Evolutionary conservation across 345 rosid species (phyloP).

Genomic region (Ricinus communis): DNA sequence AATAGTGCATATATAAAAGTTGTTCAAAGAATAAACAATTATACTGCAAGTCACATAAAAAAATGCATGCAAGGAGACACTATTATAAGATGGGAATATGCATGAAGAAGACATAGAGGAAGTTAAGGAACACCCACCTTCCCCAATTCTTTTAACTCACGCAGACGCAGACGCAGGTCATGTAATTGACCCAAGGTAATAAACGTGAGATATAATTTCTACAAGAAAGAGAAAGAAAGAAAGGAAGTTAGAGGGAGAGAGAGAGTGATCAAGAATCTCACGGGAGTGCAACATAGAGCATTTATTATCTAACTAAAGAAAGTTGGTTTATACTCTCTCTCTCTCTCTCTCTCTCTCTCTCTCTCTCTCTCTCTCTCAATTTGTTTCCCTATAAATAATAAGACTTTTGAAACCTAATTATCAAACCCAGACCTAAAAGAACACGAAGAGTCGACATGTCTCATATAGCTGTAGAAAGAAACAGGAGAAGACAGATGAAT

Average conservation of each 20-base stretch:
- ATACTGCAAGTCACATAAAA: not conserved
- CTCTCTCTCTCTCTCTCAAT: too few species aligned
- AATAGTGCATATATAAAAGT: too few species aligned
- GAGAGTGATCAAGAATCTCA: slow-evolving; percentile 42
- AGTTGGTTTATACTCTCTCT: not conserved
- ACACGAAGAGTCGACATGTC: slow-evolving; percentile 44
- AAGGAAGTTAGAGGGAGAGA: not conserved
- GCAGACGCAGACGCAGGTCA: too few species aligned
- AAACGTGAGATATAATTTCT: slow-evolving; percentile 54
- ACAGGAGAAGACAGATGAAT: slow-evolving; percentile 93
- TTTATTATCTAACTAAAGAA: slow-evolving; percentile 28
- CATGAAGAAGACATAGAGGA: slow-evolving; percentile 10
- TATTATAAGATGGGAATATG: slow-evolving; percentile 8
- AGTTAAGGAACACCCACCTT: slow-evolving; percentile 15
- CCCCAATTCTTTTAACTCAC: slow-evolving; percentile 32
- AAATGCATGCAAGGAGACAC: not conserved
- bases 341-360: too few species aligned
- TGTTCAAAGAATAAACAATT: not conserved
- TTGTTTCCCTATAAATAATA: slow-evolving; percentile 22
- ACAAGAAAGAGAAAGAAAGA: slow-evolving; percentile 1
- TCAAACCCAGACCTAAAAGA: not conserved
- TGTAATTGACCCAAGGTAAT: slow-evolving; percentile 56
- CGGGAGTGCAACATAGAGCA: slow-evolving; percentile 56
- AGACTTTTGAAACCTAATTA: not conserved
- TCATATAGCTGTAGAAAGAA: slow-evolving; percentile 88